Percentiles rank a stretch among this genome's conserved stretches.
These are phyloP conservation scores for Candida golubevii DNA, from an alignment of 805 yeast species.

Conservation along the genomic window DNA sequence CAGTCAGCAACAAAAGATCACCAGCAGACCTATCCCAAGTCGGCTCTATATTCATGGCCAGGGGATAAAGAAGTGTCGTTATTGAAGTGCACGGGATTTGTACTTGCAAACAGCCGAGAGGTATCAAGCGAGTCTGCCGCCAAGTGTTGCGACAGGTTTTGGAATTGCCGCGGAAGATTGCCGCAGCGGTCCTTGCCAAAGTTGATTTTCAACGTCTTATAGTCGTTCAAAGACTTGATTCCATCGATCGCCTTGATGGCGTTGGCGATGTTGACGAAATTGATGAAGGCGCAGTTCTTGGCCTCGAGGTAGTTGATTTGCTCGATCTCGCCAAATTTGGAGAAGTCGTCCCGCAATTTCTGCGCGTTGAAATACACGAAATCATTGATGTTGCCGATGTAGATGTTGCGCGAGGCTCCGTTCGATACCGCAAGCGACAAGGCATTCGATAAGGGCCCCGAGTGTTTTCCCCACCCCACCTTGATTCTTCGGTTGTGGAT, in stretches of 20 bases:
- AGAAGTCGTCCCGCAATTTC: constrained; percentile 67
- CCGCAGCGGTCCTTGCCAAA: constrained; percentile 66
- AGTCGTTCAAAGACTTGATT: constrained; percentile 65
- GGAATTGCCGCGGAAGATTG: constrained; percentile 79
- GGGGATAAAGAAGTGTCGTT: constrained; percentile 9
- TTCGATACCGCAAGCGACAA: constrained; percentile 84
- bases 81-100: constrained; percentile 3
- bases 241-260: constrained; percentile 93
- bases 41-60: constrained; percentile 6
- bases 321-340: constrained; percentile 88
- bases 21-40: neutral
- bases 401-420: constrained; percentile 92
- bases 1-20: neutral
- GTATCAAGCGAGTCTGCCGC: constrained; percentile 3
- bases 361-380: constrained; percentile 49
- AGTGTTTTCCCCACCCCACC: constrained; percentile 97
- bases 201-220: constrained; percentile 64
- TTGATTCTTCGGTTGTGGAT: constrained; percentile 83
- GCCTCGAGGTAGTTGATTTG: constrained; percentile 85
- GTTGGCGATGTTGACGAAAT: constrained; percentile 81
- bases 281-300: constrained; percentile 85
- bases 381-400: constrained; percentile 65
- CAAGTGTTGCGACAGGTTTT: constrained; percentile 21
- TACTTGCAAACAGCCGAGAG: constrained; percentile 1
- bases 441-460: constrained; percentile 86